A percentile compares a stretch with the other conserved stretches of the same genome.
These are phyloP conservation scores for Pythium rhizo-oryzae DNA, from an alignment of 352 stramenopile species.

Conservation along the genomic window DNA sequence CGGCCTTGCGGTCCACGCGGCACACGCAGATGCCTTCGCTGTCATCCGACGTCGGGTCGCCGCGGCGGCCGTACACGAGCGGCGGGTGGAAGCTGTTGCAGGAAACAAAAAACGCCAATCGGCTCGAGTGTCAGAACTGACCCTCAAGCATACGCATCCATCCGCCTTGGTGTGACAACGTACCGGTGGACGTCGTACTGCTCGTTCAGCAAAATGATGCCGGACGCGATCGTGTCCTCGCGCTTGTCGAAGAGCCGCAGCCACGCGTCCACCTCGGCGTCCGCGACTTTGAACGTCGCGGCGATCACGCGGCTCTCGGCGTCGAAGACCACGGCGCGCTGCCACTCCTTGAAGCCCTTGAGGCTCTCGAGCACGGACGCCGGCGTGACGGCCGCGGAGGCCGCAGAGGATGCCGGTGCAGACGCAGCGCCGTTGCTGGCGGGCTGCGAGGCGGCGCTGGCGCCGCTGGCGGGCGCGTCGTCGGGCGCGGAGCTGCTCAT, in stretches of 20 bases:
- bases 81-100: conserved; percentile 66
- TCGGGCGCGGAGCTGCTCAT: conserved; percentile 20
- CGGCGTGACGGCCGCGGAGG: conserved; percentile 36
- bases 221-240: conserved; percentile 70
- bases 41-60: conserved; percentile 63
- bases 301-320: conserved; percentile 51
- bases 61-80: conserved; percentile 74
- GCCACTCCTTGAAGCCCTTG: conserved; percentile 72
- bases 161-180: too few species aligned
- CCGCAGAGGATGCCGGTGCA: conserved; percentile 23
- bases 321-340: conserved; percentile 64
- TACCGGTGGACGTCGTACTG: conserved; percentile 87
- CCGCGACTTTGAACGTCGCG: conserved; percentile 58
- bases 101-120: not conserved
- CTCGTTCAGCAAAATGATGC: conserved; percentile 72
- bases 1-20: conserved; percentile 49
- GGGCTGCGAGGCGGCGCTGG: not conserved
- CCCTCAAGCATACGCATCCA: not conserved
- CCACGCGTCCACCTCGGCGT: conserved; percentile 49
- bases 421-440: conserved; percentile 17
- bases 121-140: not conserved
- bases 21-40: conserved; percentile 76
- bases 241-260: conserved; percentile 72
- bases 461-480: not conserved
- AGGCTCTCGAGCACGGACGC: conserved; percentile 53